Evolutionary conservation across 2,329 filamentous ascomycete species (phyloP), one percentile per base, ranked within the genome.

Genomic region (Cordyceps militaris): DNA sequence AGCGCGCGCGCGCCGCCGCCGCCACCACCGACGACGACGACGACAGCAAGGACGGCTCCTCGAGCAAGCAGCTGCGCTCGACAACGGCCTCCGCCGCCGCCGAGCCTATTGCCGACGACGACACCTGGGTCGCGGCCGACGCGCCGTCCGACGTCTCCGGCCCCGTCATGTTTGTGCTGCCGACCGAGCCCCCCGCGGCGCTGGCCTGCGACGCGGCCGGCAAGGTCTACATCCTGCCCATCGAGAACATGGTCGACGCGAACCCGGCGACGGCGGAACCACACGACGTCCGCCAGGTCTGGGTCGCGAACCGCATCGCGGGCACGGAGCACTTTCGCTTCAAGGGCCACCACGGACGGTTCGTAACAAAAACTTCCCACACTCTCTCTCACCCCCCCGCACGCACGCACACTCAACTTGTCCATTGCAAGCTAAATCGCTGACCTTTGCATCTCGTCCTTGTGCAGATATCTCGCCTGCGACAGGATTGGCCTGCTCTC

Each of bases 281-380:
- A 51, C 92, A 97, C 71, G 92, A 97, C 70, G 92, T 97, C 60
- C 80, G 93, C 60, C 92, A 97, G 75, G 94, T 99, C 16, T 99
- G 93, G 89, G 84, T 97, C 63, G 91, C 89, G 60, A 96, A 88
- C 65, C 83, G 82, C 63, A 86, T 97, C 13, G 83, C 87, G 0
- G 93, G 93, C 3, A 93, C 88, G 1, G 89, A 95, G 62, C 80
- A 81, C 34, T 87, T 90, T 64, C 88, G 88, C 59, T 89, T 99
- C 71, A 97, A 96, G 73, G 90, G 91, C 0, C 88, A 93, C 65
- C 89, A 97, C 72, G 92, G 91, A 61, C 87, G 83, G 87, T 92
- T 68, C 8, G 54, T 44, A 4, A 13, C 24, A 16, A 4, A 24
- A n/a, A n/a, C n/a, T n/a, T n/a, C n/a, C n/a, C n/a, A n/a, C n/a